phyloP scores from a whole-genome alignment of 306 rosid species.

The Trifolium dubium region DNA sequence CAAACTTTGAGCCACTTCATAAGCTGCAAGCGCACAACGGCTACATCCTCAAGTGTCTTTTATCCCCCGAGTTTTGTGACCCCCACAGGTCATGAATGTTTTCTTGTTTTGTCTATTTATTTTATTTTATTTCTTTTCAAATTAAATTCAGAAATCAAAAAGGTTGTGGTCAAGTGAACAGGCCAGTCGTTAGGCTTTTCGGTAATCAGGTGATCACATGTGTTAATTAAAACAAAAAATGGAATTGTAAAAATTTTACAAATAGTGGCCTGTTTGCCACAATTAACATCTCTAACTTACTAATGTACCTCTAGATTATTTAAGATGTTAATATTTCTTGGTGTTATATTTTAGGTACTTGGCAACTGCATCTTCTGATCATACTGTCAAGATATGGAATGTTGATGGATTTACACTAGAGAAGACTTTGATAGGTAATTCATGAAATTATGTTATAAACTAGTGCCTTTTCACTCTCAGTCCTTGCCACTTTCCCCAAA shows the following conservation, averaged over 20 bases:
- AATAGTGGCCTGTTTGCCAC: conserved; percentile 7
- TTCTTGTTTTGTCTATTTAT: conserved; percentile 22
- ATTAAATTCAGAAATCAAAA: neutral
- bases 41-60: conserved; percentile 94
- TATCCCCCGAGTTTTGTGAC: conserved; percentile 97
- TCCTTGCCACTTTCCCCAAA: conserved; percentile 24
- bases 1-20: conserved; percentile 98
- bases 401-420: conserved; percentile 97
- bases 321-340: conserved; percentile 36
- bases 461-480: conserved; percentile 21
- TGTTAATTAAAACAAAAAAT: conserved; percentile 5
- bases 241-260: neutral
- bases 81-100: conserved; percentile 74
- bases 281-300: neutral
- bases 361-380: conserved; percentile 96
- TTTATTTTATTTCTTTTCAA: conserved; percentile 17
- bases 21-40: conserved; percentile 97
- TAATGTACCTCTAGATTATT: conserved; percentile 18
- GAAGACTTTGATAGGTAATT: conserved; percentile 83
- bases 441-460: conserved; percentile 31
- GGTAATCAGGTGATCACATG: neutral
- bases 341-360: conserved; percentile 66
- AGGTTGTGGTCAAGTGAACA: conserved; percentile 9
- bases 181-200: conserved; percentile 4
- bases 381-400: conserved; percentile 96